Percentiles rank a stretch among this genome's conserved stretches.
These are phyloP conservation scores for Diaporthe sp. DNA, from an alignment of 2,329 filamentous ascomycete genomes.

Conservation along the genomic window DNA sequence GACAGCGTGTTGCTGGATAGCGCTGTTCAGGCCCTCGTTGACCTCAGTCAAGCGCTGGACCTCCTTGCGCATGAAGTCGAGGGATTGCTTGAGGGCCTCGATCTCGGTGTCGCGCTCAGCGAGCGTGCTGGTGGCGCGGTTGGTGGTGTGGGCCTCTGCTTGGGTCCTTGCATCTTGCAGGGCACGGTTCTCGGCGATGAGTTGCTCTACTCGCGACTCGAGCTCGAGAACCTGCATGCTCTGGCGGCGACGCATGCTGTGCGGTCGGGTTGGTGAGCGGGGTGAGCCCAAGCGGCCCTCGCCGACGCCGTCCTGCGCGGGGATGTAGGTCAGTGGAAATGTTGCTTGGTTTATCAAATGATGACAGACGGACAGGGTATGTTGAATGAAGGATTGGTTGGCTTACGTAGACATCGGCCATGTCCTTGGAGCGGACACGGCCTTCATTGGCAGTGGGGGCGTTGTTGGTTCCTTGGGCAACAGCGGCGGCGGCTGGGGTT, in stretches of 20 bases:
- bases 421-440: slow-evolving; percentile 85
- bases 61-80: slow-evolving; percentile 86
- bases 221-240: slow-evolving; percentile 98
- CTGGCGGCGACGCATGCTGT: slow-evolving; percentile 95
- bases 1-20: slow-evolving; percentile 81
- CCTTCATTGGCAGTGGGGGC: slow-evolving; percentile 89
- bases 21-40: slow-evolving; percentile 83
- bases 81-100: slow-evolving; percentile 81
- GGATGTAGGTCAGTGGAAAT: slow-evolving; percentile 41
- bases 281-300: slow-evolving; percentile 89
- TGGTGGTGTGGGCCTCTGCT: slow-evolving; percentile 76
- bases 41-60: slow-evolving; percentile 84
- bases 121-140: slow-evolving; percentile 78
- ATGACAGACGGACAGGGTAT: slow-evolving; percentile 36
- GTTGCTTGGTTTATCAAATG: neutral
- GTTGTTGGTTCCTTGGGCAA: slow-evolving; percentile 48
- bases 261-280: slow-evolving; percentile 91
- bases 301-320: slow-evolving; percentile 87
- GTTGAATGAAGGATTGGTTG: slow-evolving; percentile 50
- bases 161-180: slow-evolving; percentile 80
- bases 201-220: slow-evolving; percentile 85
- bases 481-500: slow-evolving; percentile 33
- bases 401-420: slow-evolving; percentile 96
- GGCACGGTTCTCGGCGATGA: slow-evolving; percentile 86
- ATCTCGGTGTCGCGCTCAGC: slow-evolving; percentile 91